Base-by-base conservation (phyloP, 257 asterid genomes). In the Pogostemon cablin region DNA sequence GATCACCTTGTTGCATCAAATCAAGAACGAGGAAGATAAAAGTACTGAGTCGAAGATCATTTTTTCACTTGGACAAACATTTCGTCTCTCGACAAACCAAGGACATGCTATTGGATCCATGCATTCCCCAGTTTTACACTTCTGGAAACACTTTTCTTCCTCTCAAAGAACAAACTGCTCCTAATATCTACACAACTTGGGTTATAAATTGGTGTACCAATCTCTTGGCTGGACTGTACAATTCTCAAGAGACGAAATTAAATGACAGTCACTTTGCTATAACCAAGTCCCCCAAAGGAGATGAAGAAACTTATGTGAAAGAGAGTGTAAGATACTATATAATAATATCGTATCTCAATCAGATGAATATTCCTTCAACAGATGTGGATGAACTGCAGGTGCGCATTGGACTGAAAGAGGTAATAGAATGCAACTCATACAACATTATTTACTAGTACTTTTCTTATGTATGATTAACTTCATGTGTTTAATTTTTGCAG, bases 401-500 rank as follows among this genome's bases (percentile, higher is more conserved):
- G 25, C 25, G 25, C 25, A 20, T 20, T 20, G 25, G 25, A 20
- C 25, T 20, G 25, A 20, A 20, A 20, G 25, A 20, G 25, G 25
- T 20, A 20, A 20, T 1, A 20, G 25, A 20, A 20, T 20, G 25
- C 25, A 20, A 20, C 25, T 20, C 1, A 20, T 20, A 20, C 25
- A 20, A 20, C 0, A 20, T 20, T 20, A 20, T 20, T 20, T 20
- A 20, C 25, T 20, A 15, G 17, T 15, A 20, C 25, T 20, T 20
- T 20, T 20, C 1, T 20, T 20, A 20, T 20, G 25, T 20, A 20
- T 20, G 25, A 20, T 20, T 20, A 20, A 20, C 1, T 20, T 20
- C 25, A 20, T 20, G 25, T 20, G 25, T 20, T 20, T 20, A 46
- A n/a, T 57, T 56, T 32, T 9, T 68, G 77, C 74, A 76, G 81